Evolutionary conservation across 805 yeast species (phyloP).

Genomic region (Candida takata): DNA sequence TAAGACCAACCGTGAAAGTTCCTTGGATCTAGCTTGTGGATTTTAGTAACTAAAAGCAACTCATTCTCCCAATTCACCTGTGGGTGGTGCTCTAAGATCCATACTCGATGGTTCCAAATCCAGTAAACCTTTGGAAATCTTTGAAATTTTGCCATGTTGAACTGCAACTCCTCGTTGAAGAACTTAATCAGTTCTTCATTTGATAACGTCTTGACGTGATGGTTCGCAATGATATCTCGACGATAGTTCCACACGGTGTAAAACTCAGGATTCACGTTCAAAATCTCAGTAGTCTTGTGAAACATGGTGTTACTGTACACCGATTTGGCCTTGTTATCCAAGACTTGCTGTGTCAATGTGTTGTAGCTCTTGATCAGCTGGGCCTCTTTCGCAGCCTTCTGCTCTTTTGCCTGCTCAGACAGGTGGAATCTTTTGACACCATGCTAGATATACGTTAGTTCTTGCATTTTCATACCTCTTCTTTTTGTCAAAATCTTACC

Average conservation of each 20-base stretch:
- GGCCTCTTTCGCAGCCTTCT: slow-evolving; percentile 52
- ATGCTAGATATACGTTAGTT: slow-evolving; percentile 39
- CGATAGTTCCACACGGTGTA: slow-evolving; percentile 89
- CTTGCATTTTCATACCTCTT: no score
- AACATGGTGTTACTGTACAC: slow-evolving; percentile 35
- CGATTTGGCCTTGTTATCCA: slow-evolving; percentile 28
- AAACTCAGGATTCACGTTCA: slow-evolving; percentile 73
- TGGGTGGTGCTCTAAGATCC: slow-evolving; percentile 60
- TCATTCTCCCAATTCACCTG: slow-evolving; percentile 64
- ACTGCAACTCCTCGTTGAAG: slow-evolving; percentile 51
- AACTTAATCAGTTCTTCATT: slow-evolving; percentile 23
- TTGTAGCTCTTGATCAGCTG: slow-evolving; percentile 52
- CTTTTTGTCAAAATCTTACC: no score
- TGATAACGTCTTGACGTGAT: slow-evolving; percentile 11
- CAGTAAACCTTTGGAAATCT: slow-evolving; percentile 86
- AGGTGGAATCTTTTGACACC: slow-evolving; percentile 57
- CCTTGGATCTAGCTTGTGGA: slow-evolving; percentile 68
- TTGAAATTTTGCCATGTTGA: slow-evolving; percentile 52
- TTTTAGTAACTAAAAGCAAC: slow-evolving; percentile 56
- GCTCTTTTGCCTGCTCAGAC: slow-evolving; percentile 46
- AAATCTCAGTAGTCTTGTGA: slow-evolving; percentile 46
- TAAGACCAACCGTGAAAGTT: slow-evolving; percentile 97
- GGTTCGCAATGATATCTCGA: slow-evolving; percentile 50
- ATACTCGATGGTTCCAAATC: slow-evolving; percentile 91
- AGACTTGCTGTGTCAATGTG: slow-evolving; percentile 35